These are phyloP conservation scores for Quercus variabilis DNA, from an alignment of 306 rosid species.

Conservation along the genomic window DNA sequence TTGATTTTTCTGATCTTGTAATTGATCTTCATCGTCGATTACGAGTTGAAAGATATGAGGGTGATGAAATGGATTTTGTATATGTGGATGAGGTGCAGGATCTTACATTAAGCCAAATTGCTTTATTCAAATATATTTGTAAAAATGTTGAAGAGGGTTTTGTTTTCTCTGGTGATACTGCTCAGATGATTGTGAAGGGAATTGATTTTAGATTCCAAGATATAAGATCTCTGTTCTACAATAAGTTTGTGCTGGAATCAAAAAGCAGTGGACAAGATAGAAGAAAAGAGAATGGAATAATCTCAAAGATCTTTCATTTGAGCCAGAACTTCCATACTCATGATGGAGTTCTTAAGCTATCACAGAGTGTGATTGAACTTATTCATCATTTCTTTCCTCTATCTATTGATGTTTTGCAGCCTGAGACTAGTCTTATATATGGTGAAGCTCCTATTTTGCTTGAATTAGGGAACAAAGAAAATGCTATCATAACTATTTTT, in stretches of 20 bases:
- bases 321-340: constrained; percentile 75
- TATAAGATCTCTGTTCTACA: constrained; percentile 55
- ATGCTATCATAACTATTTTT: constrained; percentile 65
- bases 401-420: constrained; percentile 56
- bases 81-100: constrained; percentile 84
- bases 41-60: constrained; percentile 33
- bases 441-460: constrained; percentile 71
- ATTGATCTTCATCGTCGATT: constrained; percentile 56
- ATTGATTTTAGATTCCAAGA: constrained; percentile 77
- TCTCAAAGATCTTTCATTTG: constrained; percentile 47
- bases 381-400: constrained; percentile 63
- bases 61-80: constrained; percentile 54
- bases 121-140: too few relatives aligned
- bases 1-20: constrained; percentile 74
- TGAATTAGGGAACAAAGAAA: constrained; percentile 44
- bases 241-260: constrained; percentile 48
- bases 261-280: constrained; percentile 10
- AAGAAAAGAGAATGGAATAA: constrained; percentile 37
- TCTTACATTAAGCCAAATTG: too few relatives aligned
- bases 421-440: constrained; percentile 65
- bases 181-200: constrained; percentile 77
- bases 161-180: constrained; percentile 82
- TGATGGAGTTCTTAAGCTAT: constrained; percentile 62
- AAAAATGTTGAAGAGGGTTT: constrained; percentile 86
- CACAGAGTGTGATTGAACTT: constrained; percentile 67